phyloP scores from a whole-genome alignment of 2,329 filamentous ascomycete species.

The Fusarium dlaminii region DNA sequence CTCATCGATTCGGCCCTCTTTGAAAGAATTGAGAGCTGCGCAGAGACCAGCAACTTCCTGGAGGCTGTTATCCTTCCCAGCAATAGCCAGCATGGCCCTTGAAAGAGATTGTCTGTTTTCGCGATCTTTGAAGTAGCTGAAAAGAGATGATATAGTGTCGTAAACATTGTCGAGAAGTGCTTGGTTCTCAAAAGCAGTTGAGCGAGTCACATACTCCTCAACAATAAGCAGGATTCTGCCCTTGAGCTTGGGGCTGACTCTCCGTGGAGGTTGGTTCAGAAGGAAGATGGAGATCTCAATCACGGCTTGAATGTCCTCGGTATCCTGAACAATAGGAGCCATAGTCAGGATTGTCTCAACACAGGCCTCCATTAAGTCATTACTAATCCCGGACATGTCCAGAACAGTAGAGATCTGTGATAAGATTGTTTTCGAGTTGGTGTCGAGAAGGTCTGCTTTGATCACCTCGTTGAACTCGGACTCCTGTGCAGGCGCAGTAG shows the following conservation, averaged over 20 bases:
- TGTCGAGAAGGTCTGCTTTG: constrained; percentile 63
- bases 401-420: constrained; percentile 75
- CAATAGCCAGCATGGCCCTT: constrained; percentile 76
- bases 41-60: constrained; percentile 75
- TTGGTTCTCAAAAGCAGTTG: constrained; percentile 54
- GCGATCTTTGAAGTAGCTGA: constrained; percentile 89
- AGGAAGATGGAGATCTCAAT: constrained; percentile 83
- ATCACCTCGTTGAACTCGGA: constrained; percentile 67
- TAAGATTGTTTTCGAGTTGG: constrained; percentile 68
- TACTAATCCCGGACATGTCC: constrained; percentile 67
- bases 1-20: constrained; percentile 77
- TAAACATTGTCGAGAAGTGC: constrained; percentile 72
- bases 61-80: constrained; percentile 69
- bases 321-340: constrained; percentile 73
- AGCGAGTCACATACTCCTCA: constrained; percentile 78
- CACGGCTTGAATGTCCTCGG: constrained; percentile 77
- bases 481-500: constrained; percentile 63
- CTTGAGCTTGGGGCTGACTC: constrained; percentile 86
- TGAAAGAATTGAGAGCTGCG: constrained; percentile 82
- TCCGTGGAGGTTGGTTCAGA: constrained; percentile 83
- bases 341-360: constrained; percentile 83
- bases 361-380: constrained; percentile 79
- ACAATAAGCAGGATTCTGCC: constrained; percentile 81
- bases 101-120: constrained; percentile 79
- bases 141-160: constrained; percentile 79